Base-by-base conservation (phyloP, 1,139 yeast genomes). In the Pichia sp. region DNA sequence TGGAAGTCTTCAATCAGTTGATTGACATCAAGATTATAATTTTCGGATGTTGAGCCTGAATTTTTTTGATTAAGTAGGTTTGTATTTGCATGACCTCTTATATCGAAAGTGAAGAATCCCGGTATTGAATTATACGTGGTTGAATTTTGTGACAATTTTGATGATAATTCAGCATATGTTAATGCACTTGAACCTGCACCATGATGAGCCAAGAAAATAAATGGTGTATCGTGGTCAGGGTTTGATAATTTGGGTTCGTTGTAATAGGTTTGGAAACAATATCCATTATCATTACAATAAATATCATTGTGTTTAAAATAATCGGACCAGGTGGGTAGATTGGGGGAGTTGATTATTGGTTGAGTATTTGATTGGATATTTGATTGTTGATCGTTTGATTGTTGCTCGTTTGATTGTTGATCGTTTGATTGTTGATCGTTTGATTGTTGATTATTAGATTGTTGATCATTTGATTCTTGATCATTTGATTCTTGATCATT, bases 111-210 rank as follows among this genome's bases (percentile, higher is more conserved):
- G 50, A 91, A 74, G 2, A 85, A 67, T 0, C 95, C 96, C 6
- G 80, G 77, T 3, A 61, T 59, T 7, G 65, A 58, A 2, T 62
- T 62, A 8, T 58, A 63, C 3, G 13, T 46, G 61, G 25, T 47
- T 56, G 44, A 52, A 56, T 27, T 39, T 60, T 51, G 27, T 59
- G 53, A 5, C 57, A 3, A 10, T 25, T 18, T 69, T 0, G 81
- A 69, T 34, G 81, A 69, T 36, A 85, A 65, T 38, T 70, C 68
- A 0, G 88, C 88, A 72, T 87, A 93, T 0, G 96, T 76, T 70
- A 88, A 72, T 0, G 86, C 89, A 3, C 88, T 80, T 1, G 97
- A 90, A 0, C 98, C 99, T 1, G 97, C 97, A 6, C 99, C 99
- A 67, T 93, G 99, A 58, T 88, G 95, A 58, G 83, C 82, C 2